Conservation (phyloP, 768 basidiomycete genomes). For the Pulveroboletus frians region DNA sequence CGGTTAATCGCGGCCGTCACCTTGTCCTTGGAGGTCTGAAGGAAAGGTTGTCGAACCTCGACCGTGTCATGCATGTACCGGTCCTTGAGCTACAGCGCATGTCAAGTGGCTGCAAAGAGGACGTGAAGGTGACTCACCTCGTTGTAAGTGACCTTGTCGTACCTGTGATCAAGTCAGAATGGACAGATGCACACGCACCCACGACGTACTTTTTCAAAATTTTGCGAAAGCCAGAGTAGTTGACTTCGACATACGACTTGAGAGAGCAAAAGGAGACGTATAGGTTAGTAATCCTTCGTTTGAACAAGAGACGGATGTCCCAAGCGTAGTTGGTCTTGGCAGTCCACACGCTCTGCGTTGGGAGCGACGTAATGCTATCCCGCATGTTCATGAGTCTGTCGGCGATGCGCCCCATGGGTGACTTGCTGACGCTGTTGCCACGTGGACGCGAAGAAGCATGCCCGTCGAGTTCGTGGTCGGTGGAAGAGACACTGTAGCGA, state of each 20-base stretch:
- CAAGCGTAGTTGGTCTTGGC: slow-evolving; percentile 74
- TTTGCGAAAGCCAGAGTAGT: slow-evolving; percentile 91
- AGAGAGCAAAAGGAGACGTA: slow-evolving; percentile 75
- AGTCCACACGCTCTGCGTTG: slow-evolving; percentile 64
- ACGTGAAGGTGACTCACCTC: slow-evolving; percentile 34
- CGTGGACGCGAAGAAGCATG: slow-evolving; percentile 20
- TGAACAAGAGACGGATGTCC: slow-evolving; percentile 81
- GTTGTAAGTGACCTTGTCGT: slow-evolving; percentile 88
- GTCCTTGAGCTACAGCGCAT: slow-evolving; percentile 56
- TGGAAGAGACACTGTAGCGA: slow-evolving; percentile 45
- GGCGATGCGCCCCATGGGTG: slow-evolving; percentile 38
- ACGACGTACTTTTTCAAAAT: slow-evolving; percentile 85
- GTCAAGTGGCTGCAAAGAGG: neutral
- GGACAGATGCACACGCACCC: neutral
- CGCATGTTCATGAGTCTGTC: slow-evolving; percentile 47
- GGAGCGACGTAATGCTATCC: slow-evolving; percentile 46
- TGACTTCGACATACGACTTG: slow-evolving; percentile 84
- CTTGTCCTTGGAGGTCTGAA: slow-evolving; percentile 52
- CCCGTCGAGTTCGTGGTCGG: slow-evolving; percentile 39
- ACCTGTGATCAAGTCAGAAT: slow-evolving; percentile 41
- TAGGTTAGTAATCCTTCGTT: slow-evolving; percentile 78
- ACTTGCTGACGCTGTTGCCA: slow-evolving; percentile 25
- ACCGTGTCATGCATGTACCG: slow-evolving; percentile 69
- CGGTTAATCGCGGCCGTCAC: slow-evolving; percentile 53
- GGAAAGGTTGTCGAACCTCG: slow-evolving; percentile 66